Conservation (phyloP, 345 rosid species). For the Lepidium aucheri region DNA sequence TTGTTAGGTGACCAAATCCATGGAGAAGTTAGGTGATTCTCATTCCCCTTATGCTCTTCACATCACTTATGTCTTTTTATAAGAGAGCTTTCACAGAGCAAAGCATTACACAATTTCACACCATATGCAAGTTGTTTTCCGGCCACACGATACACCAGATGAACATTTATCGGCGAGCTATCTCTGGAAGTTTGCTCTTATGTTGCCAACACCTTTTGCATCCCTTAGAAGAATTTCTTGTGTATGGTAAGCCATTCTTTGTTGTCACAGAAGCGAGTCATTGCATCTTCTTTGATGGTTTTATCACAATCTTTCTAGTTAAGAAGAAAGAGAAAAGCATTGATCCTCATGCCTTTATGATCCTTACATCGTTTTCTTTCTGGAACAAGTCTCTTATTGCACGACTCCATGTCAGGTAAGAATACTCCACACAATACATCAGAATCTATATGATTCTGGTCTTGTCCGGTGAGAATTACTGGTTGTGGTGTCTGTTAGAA, state of each 20-base stretch:
- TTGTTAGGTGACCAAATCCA: too few species aligned
- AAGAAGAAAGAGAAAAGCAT: constrained; percentile 21
- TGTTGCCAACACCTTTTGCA: constrained; percentile 60
- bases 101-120: constrained; percentile 16
- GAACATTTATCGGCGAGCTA: background rate
- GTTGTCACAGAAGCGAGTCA: constrained; percentile 32
- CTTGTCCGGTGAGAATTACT: background rate
- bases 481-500: too few species aligned
- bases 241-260: constrained; percentile 39
- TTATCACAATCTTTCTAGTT: constrained; percentile 15
- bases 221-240: constrained; percentile 32
- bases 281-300: background rate
- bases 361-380: constrained; percentile 62
- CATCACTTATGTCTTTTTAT: constrained; percentile 24
- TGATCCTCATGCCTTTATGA: constrained; percentile 59
- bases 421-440: constrained; percentile 41
- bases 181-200: constrained; percentile 7
- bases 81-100: constrained; percentile 22
- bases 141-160: background rate
- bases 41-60: constrained; percentile 26
- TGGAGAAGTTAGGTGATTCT: too few species aligned
- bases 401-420: constrained; percentile 39
- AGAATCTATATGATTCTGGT: background rate
- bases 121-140: constrained; percentile 18
- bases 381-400: constrained; percentile 31